These are phyloP conservation scores for Plasmodiophora brassicae DNA, from an alignment of 208 protist genomes.

Conservation along the genomic window DNA sequence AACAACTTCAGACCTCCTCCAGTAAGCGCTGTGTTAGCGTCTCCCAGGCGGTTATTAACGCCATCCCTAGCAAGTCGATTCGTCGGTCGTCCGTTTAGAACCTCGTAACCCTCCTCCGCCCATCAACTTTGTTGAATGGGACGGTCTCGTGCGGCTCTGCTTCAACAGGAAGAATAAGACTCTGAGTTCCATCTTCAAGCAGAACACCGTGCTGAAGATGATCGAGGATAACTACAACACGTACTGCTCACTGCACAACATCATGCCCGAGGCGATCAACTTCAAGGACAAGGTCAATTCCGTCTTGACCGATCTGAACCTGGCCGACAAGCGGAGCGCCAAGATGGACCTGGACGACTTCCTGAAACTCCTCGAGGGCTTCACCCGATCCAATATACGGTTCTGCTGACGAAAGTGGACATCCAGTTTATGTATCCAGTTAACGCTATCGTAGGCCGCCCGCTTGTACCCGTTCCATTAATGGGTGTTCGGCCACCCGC, in stretches of 20 bases:
- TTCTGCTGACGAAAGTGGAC: too few relatives aligned
- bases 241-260: constrained; percentile 51
- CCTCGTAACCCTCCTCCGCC: constrained; percentile 90
- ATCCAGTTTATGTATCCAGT: too few relatives aligned
- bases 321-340: constrained; percentile 57
- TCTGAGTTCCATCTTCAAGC: constrained; percentile 88
- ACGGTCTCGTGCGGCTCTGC: constrained; percentile 93
- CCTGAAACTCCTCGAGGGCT: constrained; percentile 47
- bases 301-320: constrained; percentile 41
- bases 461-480: too few relatives aligned
- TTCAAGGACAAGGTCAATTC: not conserved
- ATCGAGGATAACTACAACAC: constrained; percentile 72
- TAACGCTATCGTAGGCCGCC: too few relatives aligned
- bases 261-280: not conserved
- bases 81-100: constrained; percentile 93
- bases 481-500: too few relatives aligned
- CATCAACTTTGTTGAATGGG: constrained; percentile 98
- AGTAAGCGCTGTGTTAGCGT: not conserved
- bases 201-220: constrained; percentile 71
- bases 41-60: not conserved
- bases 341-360: constrained; percentile 75
- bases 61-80: constrained; percentile 84
- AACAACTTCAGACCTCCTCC: constrained; percentile 96
- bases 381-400: constrained; percentile 56
- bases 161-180: constrained; percentile 98